phyloP scores from a whole-genome alignment of 148 eudicot genomes.

The Amaranthus hypochondriacus region DNA sequence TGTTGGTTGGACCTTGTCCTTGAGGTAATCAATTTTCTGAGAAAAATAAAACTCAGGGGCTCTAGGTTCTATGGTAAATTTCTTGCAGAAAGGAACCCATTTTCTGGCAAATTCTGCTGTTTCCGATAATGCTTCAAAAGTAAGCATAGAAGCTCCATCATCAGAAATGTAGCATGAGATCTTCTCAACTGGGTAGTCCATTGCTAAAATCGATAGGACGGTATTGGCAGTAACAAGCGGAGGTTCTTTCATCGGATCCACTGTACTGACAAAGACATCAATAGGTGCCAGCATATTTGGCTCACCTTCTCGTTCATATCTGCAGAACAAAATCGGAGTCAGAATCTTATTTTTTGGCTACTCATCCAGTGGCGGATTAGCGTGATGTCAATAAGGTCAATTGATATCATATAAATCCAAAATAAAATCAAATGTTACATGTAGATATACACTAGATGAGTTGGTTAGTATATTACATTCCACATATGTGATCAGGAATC shows the following conservation, averaged over 20 bases:
- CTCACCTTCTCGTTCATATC: conserved; percentile 97
- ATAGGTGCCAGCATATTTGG: conserved; percentile 88
- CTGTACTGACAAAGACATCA: conserved; percentile 95
- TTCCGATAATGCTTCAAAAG: conserved; percentile 93
- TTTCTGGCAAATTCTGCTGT: conserved; percentile 93
- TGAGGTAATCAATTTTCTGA: conserved; percentile 75
- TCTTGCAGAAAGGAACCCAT: conserved; percentile 99
- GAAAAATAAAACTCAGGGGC: conserved; percentile 96
- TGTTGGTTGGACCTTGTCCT: conserved; percentile 97
- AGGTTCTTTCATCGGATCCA: conserved; percentile 96
- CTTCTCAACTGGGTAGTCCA: conserved; percentile 96
- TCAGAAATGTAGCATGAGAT: conserved; percentile 95
- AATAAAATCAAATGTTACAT: too few species aligned
- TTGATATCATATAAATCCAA: too few species aligned
- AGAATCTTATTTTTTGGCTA: neutral
- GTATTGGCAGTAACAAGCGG: conserved; percentile 90
- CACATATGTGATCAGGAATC: too few species aligned
- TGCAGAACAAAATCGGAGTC: conserved; percentile 32
- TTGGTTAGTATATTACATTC: too few species aligned
- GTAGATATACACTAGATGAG: too few species aligned
- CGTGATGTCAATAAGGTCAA: too few species aligned
- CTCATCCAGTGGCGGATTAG: neutral
- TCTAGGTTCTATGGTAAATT: conserved; percentile 82
- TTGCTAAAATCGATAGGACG: conserved; percentile 77
- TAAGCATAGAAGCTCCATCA: conserved; percentile 99